Percentiles rank a stretch among this genome's conserved stretches.
These are phyloP conservation scores for Ogataea siamensis DNA, from an alignment of 805 yeast species.

Conservation along the genomic window DNA sequence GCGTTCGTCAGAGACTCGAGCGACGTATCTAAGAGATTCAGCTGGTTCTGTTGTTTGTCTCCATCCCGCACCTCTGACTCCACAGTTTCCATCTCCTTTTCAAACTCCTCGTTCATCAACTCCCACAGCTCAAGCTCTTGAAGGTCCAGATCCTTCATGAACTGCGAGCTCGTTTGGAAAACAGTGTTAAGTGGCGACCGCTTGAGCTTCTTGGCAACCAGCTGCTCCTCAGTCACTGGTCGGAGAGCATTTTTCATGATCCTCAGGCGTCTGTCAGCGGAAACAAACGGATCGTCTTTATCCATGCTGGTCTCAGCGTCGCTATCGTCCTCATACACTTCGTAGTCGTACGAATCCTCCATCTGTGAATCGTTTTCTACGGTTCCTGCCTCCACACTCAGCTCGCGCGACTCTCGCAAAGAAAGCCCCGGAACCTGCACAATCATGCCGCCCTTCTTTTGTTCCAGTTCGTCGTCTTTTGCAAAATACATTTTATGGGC, in stretches of 20 bases:
- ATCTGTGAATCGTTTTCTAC: slow-evolving; percentile 4
- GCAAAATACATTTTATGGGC: slow-evolving; percentile 33
- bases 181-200: slow-evolving; percentile 27
- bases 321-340: slow-evolving; percentile 14
- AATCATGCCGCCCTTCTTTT: slow-evolving; percentile 8
- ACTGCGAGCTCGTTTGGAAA: slow-evolving; percentile 29
- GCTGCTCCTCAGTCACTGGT: slow-evolving; percentile 27
- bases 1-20: slow-evolving; percentile 21
- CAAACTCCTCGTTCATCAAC: slow-evolving; percentile 33
- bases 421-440: slow-evolving; percentile 19
- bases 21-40: slow-evolving; percentile 23
- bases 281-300: slow-evolving; percentile 14
- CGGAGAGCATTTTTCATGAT: slow-evolving; percentile 30
- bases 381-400: slow-evolving; percentile 6
- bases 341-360: slow-evolving; percentile 14
- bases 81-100: slow-evolving; percentile 25
- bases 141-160: slow-evolving; percentile 27
- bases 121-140: slow-evolving; percentile 35
- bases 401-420: slow-evolving; percentile 13
- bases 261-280: slow-evolving; percentile 26
- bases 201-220: slow-evolving; percentile 22
- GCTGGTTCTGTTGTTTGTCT: slow-evolving; percentile 5
- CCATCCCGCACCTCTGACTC: slow-evolving; percentile 13
- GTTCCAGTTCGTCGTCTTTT: slow-evolving; percentile 22
- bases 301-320: slow-evolving; percentile 11